These are phyloP conservation scores for Monotropa hypopitys DNA, from an alignment of 179 eudicot species.

Conservation along the genomic window DNA sequence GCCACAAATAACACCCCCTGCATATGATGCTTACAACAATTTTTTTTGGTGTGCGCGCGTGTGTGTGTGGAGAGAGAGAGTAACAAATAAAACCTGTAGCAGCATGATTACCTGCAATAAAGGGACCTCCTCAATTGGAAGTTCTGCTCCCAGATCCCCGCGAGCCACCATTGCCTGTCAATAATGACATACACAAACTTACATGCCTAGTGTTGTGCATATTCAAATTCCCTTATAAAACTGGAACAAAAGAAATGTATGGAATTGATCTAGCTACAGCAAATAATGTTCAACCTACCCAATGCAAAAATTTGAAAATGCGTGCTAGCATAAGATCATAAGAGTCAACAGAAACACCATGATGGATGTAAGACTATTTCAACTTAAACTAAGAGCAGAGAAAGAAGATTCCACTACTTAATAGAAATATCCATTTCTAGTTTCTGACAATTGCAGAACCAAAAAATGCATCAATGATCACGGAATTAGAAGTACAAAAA, in stretches of 20 bases:
- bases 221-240: neutral
- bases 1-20: neutral
- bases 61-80: neutral
- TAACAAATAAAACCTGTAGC: neutral
- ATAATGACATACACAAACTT: constrained; percentile 4
- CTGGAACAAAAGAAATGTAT: neutral
- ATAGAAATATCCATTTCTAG: neutral
- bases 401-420: no score
- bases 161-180: constrained; percentile 98
- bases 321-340: neutral
- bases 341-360: neutral
- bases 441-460: neutral
- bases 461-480: no score
- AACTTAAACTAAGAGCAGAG: neutral
- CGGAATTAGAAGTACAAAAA: neutral
- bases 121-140: constrained; percentile 97
- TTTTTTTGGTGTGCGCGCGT: neutral
- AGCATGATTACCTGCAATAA: constrained; percentile 61
- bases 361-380: neutral
- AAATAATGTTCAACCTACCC: neutral
- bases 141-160: constrained; percentile 99
- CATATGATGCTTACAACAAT: neutral
- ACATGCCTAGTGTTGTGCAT: neutral
- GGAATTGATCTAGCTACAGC: neutral
- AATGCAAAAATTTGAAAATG: neutral